These are phyloP conservation scores for Kluyveromyces marxianus DNA, from an alignment of 1,139 yeast species.

Conservation along the genomic window DNA sequence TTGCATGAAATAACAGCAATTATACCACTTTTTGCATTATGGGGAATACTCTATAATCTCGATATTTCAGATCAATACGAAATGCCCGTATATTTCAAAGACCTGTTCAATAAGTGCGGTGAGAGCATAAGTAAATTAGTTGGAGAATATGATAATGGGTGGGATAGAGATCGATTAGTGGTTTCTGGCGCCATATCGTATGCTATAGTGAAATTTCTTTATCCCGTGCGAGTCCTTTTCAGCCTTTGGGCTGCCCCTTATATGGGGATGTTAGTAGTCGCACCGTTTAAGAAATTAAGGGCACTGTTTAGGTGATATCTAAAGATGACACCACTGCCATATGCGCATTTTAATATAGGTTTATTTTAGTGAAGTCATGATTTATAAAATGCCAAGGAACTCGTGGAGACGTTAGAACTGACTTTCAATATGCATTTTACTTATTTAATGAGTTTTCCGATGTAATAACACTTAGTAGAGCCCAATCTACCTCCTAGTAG, in stretches of 20 bases:
- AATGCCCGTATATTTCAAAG: constrained; percentile 17
- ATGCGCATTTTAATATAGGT: no score
- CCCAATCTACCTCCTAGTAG: no score
- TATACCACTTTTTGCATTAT: constrained; percentile 65
- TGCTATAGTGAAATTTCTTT: constrained; percentile 56
- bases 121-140: constrained; percentile 25
- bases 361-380: no score
- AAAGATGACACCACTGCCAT: no score
- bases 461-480: no score
- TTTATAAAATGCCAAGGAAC: no score
- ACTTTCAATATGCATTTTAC: no score
- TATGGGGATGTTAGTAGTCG: constrained; percentile 20
- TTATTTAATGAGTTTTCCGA: no score
- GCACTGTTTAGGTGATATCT: constrained; percentile 3
- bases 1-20: constrained; percentile 86
- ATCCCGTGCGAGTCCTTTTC: constrained; percentile 26
- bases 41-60: constrained; percentile 64
- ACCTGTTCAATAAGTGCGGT: constrained; percentile 19
- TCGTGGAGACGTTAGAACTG: no score
- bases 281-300: constrained; percentile 17
- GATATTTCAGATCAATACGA: constrained; percentile 36
- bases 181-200: constrained; percentile 87
- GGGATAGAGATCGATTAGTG: constrained; percentile 35
- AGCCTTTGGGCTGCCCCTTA: constrained; percentile 32
- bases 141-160: constrained; percentile 20